A percentile compares a stretch with the other conserved stretches of the same genome.
Evolutionary conservation across 257 asterid genomes (phyloP).

Genomic region (Craterostigma plantagineum): DNA sequence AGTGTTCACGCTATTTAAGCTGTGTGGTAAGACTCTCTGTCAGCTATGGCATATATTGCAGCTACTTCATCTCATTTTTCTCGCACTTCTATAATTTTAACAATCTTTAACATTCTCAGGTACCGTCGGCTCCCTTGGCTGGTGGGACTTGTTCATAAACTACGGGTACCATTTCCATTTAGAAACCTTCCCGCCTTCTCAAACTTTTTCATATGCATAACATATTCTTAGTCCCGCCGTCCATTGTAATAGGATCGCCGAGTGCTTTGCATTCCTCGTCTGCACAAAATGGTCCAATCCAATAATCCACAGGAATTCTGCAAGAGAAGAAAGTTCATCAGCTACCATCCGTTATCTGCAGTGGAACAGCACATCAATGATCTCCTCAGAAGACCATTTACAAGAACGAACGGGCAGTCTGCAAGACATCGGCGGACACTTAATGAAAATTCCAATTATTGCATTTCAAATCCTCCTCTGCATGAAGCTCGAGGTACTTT

Average conservation of each 20-base stretch:
- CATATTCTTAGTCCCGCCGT: neutral
- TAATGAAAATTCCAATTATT: constrained; percentile 79
- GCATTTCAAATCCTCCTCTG: constrained; percentile 85
- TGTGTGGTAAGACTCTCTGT: constrained; percentile 42
- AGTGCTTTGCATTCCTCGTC: constrained; percentile 97
- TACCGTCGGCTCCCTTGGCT: constrained; percentile 71
- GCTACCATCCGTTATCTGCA: constrained; percentile 60
- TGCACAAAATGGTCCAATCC: constrained; percentile 99
- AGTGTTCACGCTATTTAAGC: constrained; percentile 84
- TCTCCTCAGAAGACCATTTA: constrained; percentile 47
- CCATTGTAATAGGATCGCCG: constrained; percentile 51
- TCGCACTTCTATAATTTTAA: neutral
- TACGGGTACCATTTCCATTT: constrained; percentile 41
- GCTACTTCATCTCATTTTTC: neutral
- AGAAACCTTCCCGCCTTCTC: constrained; percentile 7
- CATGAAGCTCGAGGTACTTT: constrained; percentile 89
- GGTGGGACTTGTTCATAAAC: constrained; percentile 99
- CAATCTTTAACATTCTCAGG: constrained; percentile 23
- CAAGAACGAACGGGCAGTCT: constrained; percentile 56
- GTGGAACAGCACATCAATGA: constrained; percentile 64
- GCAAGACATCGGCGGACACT: constrained; percentile 90
- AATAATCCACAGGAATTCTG: constrained; percentile 52
- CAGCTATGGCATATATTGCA: neutral
- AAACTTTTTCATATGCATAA: constrained; percentile 16
- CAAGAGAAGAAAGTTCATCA: constrained; percentile 61